Conservation (phyloP, 345 rosid genomes). For the Pistacia atlantica region DNA sequence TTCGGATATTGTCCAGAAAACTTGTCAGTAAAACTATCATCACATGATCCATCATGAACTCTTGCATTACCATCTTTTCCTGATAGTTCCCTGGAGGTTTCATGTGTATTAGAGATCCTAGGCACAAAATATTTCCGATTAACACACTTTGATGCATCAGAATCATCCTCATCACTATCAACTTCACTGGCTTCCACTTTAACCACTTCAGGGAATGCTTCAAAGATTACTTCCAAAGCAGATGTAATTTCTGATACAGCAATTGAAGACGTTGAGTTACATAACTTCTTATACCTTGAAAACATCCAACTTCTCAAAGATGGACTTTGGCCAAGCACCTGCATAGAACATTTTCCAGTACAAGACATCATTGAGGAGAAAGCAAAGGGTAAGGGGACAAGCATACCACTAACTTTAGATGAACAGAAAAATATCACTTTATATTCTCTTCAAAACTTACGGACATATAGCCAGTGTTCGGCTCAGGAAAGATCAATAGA, state of each 20-base stretch:
- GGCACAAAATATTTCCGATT: constrained; percentile 30
- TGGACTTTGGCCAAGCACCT: constrained; percentile 66
- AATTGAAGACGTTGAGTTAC: constrained; percentile 49
- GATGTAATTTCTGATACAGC: constrained; percentile 46
- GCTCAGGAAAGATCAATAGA: background rate
- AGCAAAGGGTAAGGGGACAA: background rate
- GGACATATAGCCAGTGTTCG: background rate
- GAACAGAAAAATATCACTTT: background rate
- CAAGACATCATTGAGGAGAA: constrained; percentile 12
- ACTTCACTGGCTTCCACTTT: constrained; percentile 50
- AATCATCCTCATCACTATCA: constrained; percentile 66
- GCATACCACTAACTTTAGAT: background rate
- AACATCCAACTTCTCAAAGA: constrained; percentile 72
- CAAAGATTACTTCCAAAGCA: constrained; percentile 60
- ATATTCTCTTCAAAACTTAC: background rate
- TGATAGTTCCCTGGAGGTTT: constrained; percentile 33
- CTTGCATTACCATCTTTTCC: constrained; percentile 32
- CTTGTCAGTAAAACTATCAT: constrained; percentile 27
- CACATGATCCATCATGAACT: constrained; percentile 24
- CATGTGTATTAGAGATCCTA: constrained; percentile 37
- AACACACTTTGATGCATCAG: constrained; percentile 32
- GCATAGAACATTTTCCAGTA: constrained; percentile 26
- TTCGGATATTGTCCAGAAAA: constrained; percentile 42
- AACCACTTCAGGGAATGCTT: constrained; percentile 42
- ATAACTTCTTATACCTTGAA: constrained; percentile 58